Evolutionary conservation across 306 rosid species (phyloP).

Genomic region (Prunus mume): DNA sequence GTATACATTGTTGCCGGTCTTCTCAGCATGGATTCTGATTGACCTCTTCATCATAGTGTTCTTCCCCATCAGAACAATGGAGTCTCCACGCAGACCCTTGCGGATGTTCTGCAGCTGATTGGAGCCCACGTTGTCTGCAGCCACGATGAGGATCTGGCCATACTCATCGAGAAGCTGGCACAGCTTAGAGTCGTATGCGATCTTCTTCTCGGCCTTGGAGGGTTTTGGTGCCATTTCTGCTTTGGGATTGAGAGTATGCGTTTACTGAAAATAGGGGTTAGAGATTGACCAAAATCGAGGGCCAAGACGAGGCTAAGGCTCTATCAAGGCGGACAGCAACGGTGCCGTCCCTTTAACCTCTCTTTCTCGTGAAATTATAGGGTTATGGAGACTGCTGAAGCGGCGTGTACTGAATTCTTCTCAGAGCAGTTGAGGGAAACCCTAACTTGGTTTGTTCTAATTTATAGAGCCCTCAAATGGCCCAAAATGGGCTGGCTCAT

Average conservation of each 20-base stretch:
- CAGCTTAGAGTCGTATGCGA: conserved; percentile 65
- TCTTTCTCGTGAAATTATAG: neutral
- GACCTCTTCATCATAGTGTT: conserved; percentile 98
- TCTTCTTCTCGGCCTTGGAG: conserved; percentile 82
- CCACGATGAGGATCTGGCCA: conserved; percentile 70
- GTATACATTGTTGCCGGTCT: conserved; percentile 58
- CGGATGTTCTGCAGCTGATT: conserved; percentile 82
- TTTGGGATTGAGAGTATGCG: neutral
- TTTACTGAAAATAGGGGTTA: neutral
- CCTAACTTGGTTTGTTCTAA: too few species aligned
- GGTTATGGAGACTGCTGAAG: conserved; percentile 1
- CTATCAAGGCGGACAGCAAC: conserved; percentile 75
- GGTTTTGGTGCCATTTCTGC: conserved; percentile 31
- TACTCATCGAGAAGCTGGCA: conserved; percentile 71
- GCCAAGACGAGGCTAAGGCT: conserved; percentile 59
- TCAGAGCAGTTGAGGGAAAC: too few species aligned
- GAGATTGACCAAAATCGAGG: conserved; percentile 49
- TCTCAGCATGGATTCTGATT: conserved; percentile 62
- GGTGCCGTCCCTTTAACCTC: conserved; percentile 74
- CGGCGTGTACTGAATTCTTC: too few species aligned
- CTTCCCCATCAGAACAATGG: conserved; percentile 87
- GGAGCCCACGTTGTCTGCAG: conserved; percentile 91
- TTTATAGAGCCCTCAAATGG: too few species aligned
- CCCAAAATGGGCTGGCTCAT: too few species aligned
- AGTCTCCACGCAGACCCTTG: conserved; percentile 80